phyloP scores from a whole-genome alignment of 2,329 filamentous ascomycete species.

The Leptoxyphium fumago region DNA sequence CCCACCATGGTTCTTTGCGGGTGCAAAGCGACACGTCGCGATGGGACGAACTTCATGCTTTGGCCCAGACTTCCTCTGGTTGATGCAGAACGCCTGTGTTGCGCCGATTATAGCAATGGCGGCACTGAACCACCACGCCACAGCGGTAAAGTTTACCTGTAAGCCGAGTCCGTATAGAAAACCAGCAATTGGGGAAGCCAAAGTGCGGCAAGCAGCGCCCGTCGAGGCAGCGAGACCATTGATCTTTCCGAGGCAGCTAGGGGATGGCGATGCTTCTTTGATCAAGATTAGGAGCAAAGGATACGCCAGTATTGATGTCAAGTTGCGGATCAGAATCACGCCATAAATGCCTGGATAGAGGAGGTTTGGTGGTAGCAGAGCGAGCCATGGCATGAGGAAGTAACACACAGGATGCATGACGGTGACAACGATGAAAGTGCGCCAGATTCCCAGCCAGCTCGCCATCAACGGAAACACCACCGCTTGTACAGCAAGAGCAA shows the following conservation, averaged over 20 bases:
- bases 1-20: neutral
- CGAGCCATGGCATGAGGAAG: conserved; percentile 53
- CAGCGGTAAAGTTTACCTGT: conserved; percentile 41
- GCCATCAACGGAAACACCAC: conserved; percentile 54
- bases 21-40: neutral
- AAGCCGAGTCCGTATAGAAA: conserved; percentile 50
- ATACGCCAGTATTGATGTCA: conserved; percentile 54
- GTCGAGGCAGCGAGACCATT: conserved; percentile 59
- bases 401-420: conserved; percentile 53
- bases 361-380: conserved; percentile 38
- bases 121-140: conserved; percentile 48
- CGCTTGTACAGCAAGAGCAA: conserved; percentile 59
- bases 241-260: conserved; percentile 50
- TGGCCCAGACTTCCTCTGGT: conserved; percentile 31
- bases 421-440: conserved; percentile 49
- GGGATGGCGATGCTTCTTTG: conserved; percentile 53
- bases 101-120: conserved; percentile 41
- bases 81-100: conserved; percentile 42
- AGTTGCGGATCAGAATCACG: conserved; percentile 50
- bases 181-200: conserved; percentile 54
- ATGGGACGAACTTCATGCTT: conserved; percentile 11
- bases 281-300: conserved; percentile 56
- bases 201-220: conserved; percentile 54
- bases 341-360: conserved; percentile 49
- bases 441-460: conserved; percentile 51